These are phyloP conservation scores for Euphorbia neoarborescens DNA, from an alignment of 441 rosid species.

Conservation along the genomic window DNA sequence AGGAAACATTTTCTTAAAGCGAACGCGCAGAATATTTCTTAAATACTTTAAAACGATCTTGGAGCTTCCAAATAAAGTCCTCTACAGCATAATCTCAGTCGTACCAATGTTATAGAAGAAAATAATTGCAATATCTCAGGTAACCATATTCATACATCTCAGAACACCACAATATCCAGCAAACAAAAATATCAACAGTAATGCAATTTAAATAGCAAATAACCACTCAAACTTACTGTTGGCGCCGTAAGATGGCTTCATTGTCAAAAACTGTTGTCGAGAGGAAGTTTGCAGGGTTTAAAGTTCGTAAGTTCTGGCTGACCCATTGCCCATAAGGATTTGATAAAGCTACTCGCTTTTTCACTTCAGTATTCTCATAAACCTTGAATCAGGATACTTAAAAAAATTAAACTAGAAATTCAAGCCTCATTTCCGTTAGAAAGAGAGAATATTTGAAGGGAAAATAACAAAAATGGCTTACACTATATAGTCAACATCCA, in stretches of 20 bases:
- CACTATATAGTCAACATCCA: background rate
- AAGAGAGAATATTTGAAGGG: background rate
- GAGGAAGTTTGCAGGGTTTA: slow-evolving; percentile 64
- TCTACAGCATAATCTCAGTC: background rate
- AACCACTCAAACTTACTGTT: slow-evolving; percentile 59
- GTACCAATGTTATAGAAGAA: background rate
- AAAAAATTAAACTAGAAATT: slow-evolving; percentile 12
- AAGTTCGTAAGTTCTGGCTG: slow-evolving; percentile 61
- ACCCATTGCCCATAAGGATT: slow-evolving; percentile 92
- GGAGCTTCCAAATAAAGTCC: background rate
- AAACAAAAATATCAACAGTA: background rate
- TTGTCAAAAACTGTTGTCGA: slow-evolving; percentile 67
- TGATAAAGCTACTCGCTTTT: slow-evolving; percentile 67
- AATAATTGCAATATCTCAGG: background rate
- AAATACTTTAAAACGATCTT: background rate
- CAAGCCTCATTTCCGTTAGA: slow-evolving; percentile 1
- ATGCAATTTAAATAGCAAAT: slow-evolving; percentile 3
- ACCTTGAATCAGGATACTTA: slow-evolving; percentile 46
- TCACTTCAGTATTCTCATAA: slow-evolving; percentile 90
- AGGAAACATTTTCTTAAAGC: background rate
- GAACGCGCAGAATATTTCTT: background rate
- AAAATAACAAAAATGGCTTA: background rate
- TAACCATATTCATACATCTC: background rate
- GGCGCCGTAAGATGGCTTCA: slow-evolving; percentile 72
- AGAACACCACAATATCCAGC: background rate